Percentiles rank a stretch among this genome's conserved stretches.
phyloP scores from a whole-genome alignment of 345 rosid species.

The Hibiscus syriacus region DNA sequence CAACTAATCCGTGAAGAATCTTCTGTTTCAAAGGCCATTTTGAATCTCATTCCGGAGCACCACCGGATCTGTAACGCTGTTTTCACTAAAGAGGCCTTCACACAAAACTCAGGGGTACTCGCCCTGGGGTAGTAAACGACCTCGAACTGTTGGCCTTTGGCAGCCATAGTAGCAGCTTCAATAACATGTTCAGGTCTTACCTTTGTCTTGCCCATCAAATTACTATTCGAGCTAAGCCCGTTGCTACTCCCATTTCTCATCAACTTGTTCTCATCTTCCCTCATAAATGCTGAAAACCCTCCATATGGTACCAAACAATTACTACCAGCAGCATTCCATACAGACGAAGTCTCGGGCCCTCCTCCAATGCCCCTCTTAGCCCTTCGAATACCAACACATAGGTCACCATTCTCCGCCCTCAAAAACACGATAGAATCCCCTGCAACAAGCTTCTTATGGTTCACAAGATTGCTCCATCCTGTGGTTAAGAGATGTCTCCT shows the following conservation, averaged over 20 bases:
- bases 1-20: slow-evolving; percentile 75
- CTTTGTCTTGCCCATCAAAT: slow-evolving; percentile 31
- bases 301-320: slow-evolving; percentile 37
- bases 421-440: slow-evolving; percentile 74
- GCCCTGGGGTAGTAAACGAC: slow-evolving; percentile 65
- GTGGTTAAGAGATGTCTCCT: slow-evolving; percentile 72
- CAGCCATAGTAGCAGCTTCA: slow-evolving; percentile 50
- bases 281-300: slow-evolving; percentile 44
- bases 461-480: slow-evolving; percentile 77
- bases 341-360: slow-evolving; percentile 42
- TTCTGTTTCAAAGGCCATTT: slow-evolving; percentile 77
- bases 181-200: slow-evolving; percentile 46
- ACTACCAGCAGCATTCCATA: slow-evolving; percentile 46
- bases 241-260: slow-evolving; percentile 30
- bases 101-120: slow-evolving; percentile 54
- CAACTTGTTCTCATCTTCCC: slow-evolving; percentile 43
- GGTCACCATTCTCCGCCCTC: slow-evolving; percentile 66
- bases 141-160: slow-evolving; percentile 51
- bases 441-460: slow-evolving; percentile 67
- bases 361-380: slow-evolving; percentile 54
- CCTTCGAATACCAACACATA: slow-evolving; percentile 60
- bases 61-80: slow-evolving; percentile 55
- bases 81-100: slow-evolving; percentile 43
- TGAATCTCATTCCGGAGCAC: slow-evolving; percentile 68
- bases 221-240: slow-evolving; percentile 20